Evolutionary conservation across 2,329 filamentous ascomycete species (phyloP), one percentile per base, ranked within the genome.

Genomic region (Ophiocordyceps camponoti-saundersi): DNA sequence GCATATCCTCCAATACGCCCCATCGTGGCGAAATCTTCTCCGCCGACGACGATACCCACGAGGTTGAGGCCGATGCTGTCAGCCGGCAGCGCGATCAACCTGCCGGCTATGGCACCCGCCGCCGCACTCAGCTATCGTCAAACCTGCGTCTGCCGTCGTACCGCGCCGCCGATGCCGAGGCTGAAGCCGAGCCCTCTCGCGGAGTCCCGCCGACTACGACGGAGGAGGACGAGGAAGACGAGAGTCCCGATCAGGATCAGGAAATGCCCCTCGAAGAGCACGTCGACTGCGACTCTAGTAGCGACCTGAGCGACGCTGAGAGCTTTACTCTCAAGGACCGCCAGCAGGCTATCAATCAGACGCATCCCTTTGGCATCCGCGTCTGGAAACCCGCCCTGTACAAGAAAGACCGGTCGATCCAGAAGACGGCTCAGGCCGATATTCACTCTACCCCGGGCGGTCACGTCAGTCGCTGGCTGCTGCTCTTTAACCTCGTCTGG

Each of bases 351-450:
- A 98, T 98, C 71, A 98, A 98, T 66, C 83, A 95, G 62, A 98
- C 92, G 0, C 92, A 98, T 70, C 92, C 92, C 0, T 98, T 98
- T 57, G 92, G 92, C 71, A 96, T 98, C 60, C 81, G 93, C 61
- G 86, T 98, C 52, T 98, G 92, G 92, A 98, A 98, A 64, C 92
- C 92, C 42, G 93, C 92, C 1, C 65, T 98, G 52, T 98, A 98
- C 74, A 98, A 98, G 67, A 98, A 98, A 65, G 82, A 84, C 56
- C 81, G 92, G 48, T 98, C 92, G 1, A 93, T 98, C 36, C 88
- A 96, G 62, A 92, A 93, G 64, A 94, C 82, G 44, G 92, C 92
- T 6, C 90, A 96, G 65, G 89, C 85, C 15, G 92, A 98, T 62
- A 96, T 98, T 49, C 92, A 98, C 67, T 96, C 90, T 3, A 80